Evolutionary conservation across 768 basidiomycete genomes (phyloP).

Genomic region (Boletus rubropictus): DNA sequence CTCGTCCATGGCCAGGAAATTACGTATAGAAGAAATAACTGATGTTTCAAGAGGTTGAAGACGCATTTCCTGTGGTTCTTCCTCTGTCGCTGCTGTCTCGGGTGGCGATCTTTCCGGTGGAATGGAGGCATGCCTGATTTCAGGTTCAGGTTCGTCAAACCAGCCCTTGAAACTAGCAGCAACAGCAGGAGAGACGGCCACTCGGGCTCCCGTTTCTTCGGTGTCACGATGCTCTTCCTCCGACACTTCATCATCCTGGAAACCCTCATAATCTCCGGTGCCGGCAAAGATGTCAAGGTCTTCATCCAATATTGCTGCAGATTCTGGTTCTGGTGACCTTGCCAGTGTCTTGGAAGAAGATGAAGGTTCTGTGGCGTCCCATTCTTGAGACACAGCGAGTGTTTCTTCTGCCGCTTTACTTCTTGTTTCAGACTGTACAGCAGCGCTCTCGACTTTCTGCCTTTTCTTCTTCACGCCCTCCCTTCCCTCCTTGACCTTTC

Average conservation of each 20-base stretch:
- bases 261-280: slow-evolving; percentile 76
- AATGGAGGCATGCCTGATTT: slow-evolving; percentile 7
- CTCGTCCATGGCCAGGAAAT: slow-evolving; percentile 73
- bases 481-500: slow-evolving; percentile 39
- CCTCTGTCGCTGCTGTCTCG: slow-evolving; percentile 13
- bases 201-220: slow-evolving; percentile 15
- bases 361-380: background rate
- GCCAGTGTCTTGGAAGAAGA: slow-evolving; percentile 3
- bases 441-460: slow-evolving; percentile 37
- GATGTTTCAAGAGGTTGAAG: slow-evolving; percentile 78
- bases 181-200: slow-evolving; percentile 5
- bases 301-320: slow-evolving; percentile 34
- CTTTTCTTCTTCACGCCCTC: slow-evolving; percentile 58
- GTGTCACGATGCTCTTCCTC: slow-evolving; percentile 30
- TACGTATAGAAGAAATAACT: slow-evolving; percentile 74
- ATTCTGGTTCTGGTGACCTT: slow-evolving; percentile 15
- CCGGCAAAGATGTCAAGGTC: slow-evolving; percentile 86
- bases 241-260: slow-evolving; percentile 52
- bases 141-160: slow-evolving; percentile 41
- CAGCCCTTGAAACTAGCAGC: slow-evolving; percentile 31
- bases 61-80: slow-evolving; percentile 42
- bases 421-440: slow-evolving; percentile 14
- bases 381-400: background rate
- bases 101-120: slow-evolving; percentile 12
- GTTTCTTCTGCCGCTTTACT: background rate